Evolutionary conservation across 495 filamentous ascomycete species (phyloP), one percentile per base, ranked within the genome.

Genomic region (Hamigera avellanea): DNA sequence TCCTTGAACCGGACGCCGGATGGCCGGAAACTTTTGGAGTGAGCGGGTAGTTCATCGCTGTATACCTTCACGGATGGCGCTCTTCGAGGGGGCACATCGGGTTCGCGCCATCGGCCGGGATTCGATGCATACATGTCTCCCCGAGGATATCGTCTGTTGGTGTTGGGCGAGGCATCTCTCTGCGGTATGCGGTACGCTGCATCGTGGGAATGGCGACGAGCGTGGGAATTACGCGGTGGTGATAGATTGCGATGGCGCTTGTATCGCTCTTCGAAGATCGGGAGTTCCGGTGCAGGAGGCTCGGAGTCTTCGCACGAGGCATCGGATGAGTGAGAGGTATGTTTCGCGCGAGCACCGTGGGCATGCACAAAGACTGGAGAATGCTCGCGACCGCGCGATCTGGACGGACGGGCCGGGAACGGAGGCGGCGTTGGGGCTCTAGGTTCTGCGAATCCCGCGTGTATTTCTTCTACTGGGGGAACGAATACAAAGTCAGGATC

Each of bases 161-260:
- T 34, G 16, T 48, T 34, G 0, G 61, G 57, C 0, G 61, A 63
- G 2, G 54, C 35, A 2, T 63, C 58, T 19, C 57, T 46, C 2
- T 45, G 44, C 0, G 56, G 56, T 47, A 53, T 52, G 14, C 59
- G 54, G 26, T 64, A 66, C 1, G 59, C 53, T 19, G 42, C 36
- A 19, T 67, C 64, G 34, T 67, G 64, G 1, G 64, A 67, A 41
- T 67, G 64, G 0, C 64, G 60, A 12, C 64, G 59, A 0, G 54
- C 50, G 15, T 49, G 38, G 3, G 50, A 45, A 14, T 40, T 19
- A 1, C 54, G 42, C 8, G 54, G 50, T 0, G 56, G 60, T 9
- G 63, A 61, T 0, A 65, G 41, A 23, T 61, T 45, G 12, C 42
- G 46, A 5, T 39, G 54, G 9, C 45, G 51, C 7, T 48, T 44